Conservation (phyloP, 208 protist genomes). For the Naegleria fowleri region DNA sequence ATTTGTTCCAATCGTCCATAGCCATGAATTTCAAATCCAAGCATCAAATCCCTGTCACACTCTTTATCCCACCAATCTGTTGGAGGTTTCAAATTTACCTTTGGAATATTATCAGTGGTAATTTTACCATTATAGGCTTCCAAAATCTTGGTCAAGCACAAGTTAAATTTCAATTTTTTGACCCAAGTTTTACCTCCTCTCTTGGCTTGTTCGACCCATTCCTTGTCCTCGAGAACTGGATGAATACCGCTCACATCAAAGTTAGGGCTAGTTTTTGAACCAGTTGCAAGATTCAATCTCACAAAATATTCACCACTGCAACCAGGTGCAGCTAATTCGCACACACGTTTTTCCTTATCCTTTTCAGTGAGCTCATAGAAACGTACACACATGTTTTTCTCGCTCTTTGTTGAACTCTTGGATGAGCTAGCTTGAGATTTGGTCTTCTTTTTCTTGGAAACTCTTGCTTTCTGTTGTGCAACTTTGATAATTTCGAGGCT, state of each 20-base stretch:
- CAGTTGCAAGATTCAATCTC: neutral
- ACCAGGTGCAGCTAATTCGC: neutral
- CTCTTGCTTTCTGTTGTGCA: neutral
- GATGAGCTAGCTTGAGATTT: neutral
- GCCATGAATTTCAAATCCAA: neutral
- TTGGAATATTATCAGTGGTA: neutral
- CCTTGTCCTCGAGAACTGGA: neutral
- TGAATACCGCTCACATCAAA: neutral
- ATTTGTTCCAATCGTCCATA: neutral
- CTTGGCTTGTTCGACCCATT: neutral
- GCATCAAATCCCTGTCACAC: neutral
- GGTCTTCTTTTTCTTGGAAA: neutral
- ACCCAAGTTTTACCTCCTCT: neutral
- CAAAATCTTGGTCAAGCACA: neutral
- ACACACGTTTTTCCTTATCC: neutral
- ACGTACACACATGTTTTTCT: neutral
- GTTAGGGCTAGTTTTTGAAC: neutral
- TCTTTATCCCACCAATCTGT: neutral
- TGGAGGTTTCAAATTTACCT: neutral
- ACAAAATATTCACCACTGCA: neutral
- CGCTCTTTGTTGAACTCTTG: neutral
- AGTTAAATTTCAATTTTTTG: conserved; percentile 6
- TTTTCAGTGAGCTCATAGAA: neutral
- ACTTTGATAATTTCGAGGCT: neutral
- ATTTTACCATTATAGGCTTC: neutral